Conservation (phyloP, 2,329 filamentous ascomycete genomes). For the Colletotrichum chlorophyti region DNA sequence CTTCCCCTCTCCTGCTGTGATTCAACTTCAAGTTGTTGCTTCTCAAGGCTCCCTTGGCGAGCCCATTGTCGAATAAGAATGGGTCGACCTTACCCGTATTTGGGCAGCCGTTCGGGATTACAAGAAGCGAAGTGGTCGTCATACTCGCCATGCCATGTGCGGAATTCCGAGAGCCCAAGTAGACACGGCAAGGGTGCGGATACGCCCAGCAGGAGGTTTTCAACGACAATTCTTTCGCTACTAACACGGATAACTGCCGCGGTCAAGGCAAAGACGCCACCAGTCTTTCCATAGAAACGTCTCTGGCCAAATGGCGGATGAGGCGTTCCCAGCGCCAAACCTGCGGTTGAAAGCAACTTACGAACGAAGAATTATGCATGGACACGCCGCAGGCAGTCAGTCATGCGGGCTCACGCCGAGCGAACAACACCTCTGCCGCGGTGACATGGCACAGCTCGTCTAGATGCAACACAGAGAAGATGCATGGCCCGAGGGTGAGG, state of each 20-base stretch:
- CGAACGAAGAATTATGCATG: no score
- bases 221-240: no score
- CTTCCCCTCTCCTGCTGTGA: neutral
- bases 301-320: no score
- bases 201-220: no score
- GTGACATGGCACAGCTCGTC: neutral
- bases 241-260: no score
- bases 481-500: no score
- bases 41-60: slow-evolving; percentile 11
- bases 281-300: no score
- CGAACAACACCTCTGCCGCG: neutral
- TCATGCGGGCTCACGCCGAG: neutral
- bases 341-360: no score
- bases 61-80: neutral
- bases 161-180: slow-evolving; percentile 4
- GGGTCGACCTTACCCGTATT: neutral
- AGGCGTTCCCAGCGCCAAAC: no score
- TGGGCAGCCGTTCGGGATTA: slow-evolving; percentile 19
- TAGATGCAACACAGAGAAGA: neutral
- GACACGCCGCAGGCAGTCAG: no score
- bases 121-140: slow-evolving; percentile 5
- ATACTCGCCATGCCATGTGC: slow-evolving; percentile 2
- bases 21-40: neutral
- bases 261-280: no score
- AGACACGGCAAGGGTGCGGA: no score